Evolutionary conservation across 306 rosid species (phyloP), one percentile per base, ranked within the genome.

Genomic region (Purshia tridentata): DNA sequence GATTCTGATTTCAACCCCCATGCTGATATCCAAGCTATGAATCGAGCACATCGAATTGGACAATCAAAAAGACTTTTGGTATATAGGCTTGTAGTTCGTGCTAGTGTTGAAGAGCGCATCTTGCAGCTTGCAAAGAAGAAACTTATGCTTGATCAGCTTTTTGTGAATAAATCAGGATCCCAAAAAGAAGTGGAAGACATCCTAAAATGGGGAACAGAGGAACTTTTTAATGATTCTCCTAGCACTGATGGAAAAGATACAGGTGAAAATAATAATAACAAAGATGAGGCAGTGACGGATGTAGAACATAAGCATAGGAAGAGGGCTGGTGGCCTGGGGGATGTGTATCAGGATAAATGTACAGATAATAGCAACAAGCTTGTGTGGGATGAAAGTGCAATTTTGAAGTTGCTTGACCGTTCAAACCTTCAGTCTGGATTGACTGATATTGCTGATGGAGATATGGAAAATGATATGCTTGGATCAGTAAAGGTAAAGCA

Each of bases 21-120:
- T 87, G 99, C 99, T 70, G 99, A 95, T 85, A 95, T 95, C 81
- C 99, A 95, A 81, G 99, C 99, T 69, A 95, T 95, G 99, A 95
- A 95, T 81, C 96, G 99, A 46, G 99, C 99, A 51, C 99, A 95
- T 82, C 93, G 99, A 80, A 95, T 95, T 82, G 99, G 99, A 67
- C 99, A 95, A 77, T 95, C 99, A 72, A 95, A 95, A 12, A 92
- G 98, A 77, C 99, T 95, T 74, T 72, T 95, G 84, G 99, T 95
- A 42, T 95, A 95, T 79, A 88, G 99, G 73, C 99, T 95, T 74
- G 98, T 95, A 69, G 99, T 95, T 77, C 98, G 97, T 75, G 99
- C 99, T 60, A 95, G 99, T 49, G 99, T 95, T 50, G 99, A 95
- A 88, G 99, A 95, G 83, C 98, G 99, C 53, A 95, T 95, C 81